A percentile compares a stretch with the other conserved stretches of the same genome.
These are phyloP conservation scores for Lasiodiplodia hormozganensis DNA, from an alignment of 2,329 filamentous ascomycete species.

Conservation along the genomic window DNA sequence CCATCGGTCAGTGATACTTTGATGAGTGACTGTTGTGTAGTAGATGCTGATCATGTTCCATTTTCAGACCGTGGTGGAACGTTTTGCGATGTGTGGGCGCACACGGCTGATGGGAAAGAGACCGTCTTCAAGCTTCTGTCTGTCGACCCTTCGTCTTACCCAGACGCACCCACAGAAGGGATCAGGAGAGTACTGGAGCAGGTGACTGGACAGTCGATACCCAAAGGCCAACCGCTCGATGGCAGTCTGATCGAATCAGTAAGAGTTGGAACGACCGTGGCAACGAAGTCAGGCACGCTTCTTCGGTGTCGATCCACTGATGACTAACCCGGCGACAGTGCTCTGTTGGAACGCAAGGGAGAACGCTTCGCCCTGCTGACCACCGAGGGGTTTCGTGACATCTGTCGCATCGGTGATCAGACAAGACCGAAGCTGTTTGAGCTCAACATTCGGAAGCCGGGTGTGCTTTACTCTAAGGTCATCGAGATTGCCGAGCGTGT, in stretches of 20 bases:
- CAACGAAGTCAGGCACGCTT: slow-evolving; percentile 36
- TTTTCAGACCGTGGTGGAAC: slow-evolving; percentile 24
- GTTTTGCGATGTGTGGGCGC: slow-evolving; percentile 28
- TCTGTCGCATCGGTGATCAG: slow-evolving; percentile 38
- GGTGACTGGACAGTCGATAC: slow-evolving; percentile 31
- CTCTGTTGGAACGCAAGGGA: slow-evolving; percentile 35
- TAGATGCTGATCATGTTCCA: neutral
- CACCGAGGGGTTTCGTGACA: slow-evolving; percentile 33
- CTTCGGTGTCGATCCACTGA: neutral
- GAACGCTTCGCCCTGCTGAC: slow-evolving; percentile 33
- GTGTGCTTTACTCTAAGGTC: slow-evolving; percentile 34
- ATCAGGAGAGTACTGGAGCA: slow-evolving; percentile 41
- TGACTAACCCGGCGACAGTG: slow-evolving; percentile 35
- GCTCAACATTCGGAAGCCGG: slow-evolving; percentile 35
- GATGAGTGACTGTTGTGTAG: too few relatives aligned
- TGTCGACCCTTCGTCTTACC: slow-evolving; percentile 40
- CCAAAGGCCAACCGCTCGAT: slow-evolving; percentile 36
- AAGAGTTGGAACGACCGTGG: slow-evolving; percentile 33
- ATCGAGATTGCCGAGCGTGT: slow-evolving; percentile 38
- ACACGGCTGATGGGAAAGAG: slow-evolving; percentile 17
- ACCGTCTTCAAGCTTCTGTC: slow-evolving; percentile 42
- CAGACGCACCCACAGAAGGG: slow-evolving; percentile 43
- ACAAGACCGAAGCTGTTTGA: slow-evolving; percentile 38
- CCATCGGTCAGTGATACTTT: slow-evolving; percentile 7
- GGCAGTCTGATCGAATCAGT: slow-evolving; percentile 34